Base-by-base conservation (phyloP, 2,329 filamentous ascomycete genomes). In the Rugonectria rugulosa region DNA sequence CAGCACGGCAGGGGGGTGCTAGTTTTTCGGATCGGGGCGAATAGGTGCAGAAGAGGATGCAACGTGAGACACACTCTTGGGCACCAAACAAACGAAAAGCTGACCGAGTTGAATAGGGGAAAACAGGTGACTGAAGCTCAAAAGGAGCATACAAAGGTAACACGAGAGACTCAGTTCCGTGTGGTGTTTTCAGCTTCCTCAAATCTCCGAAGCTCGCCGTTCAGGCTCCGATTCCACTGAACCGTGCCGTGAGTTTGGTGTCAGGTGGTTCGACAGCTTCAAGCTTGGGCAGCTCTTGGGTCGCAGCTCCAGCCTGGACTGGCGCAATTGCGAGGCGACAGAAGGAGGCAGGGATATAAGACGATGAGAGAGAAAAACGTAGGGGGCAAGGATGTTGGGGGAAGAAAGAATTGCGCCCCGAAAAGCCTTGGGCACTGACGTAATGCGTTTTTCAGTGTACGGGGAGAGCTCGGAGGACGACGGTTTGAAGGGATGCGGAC, bases 201-300 rank as follows among this genome's bases (percentile, higher is more conserved):
- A 60, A 66, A 62, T 66, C 48, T 66, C 59, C 60, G 55, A 57
- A n/a, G 23, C 41, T 56, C 48, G 58, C 62, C 53, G 60, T 41
- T 29, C 20, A 51, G 51, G 43, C 43, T 40, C 38, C 34, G 42
- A 43, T 43, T 53, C 47, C 44, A 47, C 57, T 55, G 46, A 38
- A 46, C 41, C 56, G 55, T 51, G 64, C 61, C 62, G 62, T 66
- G 56, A 65, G 59, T 63, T 67, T 65, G 55, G 50, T 34, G 52
- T 67, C 59, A 60, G 64, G 57, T 63, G 64, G 53, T 65, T 58
- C 53, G 46, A 65, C 41, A 56, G 46, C 53, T 50, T 37, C 41
- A 59, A 66, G 63, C 63, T 67, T 67, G 59, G 64, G 63, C 59
- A 63, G 63, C 63, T 66, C 59, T 42, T 40, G 43, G 65, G 50